These are phyloP conservation scores for Calycina herbarum DNA, from an alignment of 2,329 filamentous ascomycete genomes.

Conservation along the genomic window DNA sequence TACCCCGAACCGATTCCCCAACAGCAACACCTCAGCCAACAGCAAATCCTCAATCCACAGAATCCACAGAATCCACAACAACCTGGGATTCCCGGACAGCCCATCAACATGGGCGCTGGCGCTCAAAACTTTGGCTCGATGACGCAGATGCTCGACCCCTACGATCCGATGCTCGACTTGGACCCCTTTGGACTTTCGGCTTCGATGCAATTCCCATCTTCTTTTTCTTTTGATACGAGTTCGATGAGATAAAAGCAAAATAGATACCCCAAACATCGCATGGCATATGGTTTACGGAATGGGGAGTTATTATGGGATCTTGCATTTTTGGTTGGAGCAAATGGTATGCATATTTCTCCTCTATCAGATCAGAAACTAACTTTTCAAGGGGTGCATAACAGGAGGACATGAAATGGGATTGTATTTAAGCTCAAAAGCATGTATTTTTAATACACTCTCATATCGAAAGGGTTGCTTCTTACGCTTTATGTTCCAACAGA, in stretches of 20 bases:
- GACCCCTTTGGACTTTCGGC: slow-evolving; percentile 92
- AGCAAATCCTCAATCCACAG: slow-evolving; percentile 34
- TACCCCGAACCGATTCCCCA: slow-evolving; percentile 59
- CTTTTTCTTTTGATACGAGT: slow-evolving; percentile 67
- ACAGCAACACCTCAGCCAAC: slow-evolving; percentile 22
- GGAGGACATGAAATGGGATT: slow-evolving; percentile 2
- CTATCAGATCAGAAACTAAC: not conserved
- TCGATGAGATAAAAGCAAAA: slow-evolving; percentile 35
- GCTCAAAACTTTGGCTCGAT: slow-evolving; percentile 43
- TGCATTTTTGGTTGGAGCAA: slow-evolving; percentile 5
- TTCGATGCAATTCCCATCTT: slow-evolving; percentile 91
- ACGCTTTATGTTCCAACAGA: not conserved
- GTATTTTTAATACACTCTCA: not conserved
- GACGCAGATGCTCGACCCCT: slow-evolving; percentile 60
- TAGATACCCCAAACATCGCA: slow-evolving; percentile 32
- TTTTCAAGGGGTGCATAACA: not conserved
- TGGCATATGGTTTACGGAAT: not conserved
- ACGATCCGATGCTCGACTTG: slow-evolving; percentile 85
- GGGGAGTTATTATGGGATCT: slow-evolving; percentile 10
- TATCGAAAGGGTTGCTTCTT: not conserved
- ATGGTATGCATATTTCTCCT: slow-evolving; percentile 12
- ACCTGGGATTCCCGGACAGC: slow-evolving; percentile 42
- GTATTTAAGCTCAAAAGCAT: slow-evolving; percentile 12
- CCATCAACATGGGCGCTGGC: slow-evolving; percentile 42
- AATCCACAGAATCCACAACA: slow-evolving; percentile 27